Conservation (phyloP, 2,329 filamentous ascomycete genomes). For the Helotiales sp. region DNA sequence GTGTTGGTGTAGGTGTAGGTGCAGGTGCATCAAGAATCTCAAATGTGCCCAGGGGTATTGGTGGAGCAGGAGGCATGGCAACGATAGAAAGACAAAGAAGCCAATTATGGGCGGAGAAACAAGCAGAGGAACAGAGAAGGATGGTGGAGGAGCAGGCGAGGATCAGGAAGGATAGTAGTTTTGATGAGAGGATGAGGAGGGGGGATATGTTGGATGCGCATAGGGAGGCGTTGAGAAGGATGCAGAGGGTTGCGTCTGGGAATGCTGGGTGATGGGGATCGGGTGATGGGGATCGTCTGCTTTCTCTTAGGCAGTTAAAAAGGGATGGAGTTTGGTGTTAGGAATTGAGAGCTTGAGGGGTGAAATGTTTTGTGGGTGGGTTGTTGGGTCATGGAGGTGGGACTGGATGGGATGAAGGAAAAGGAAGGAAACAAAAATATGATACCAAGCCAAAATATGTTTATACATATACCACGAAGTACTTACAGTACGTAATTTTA, state of each 20-base stretch:
- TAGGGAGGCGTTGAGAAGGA: slow-evolving; percentile 73
- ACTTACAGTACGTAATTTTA: no score
- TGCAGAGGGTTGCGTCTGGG: slow-evolving; percentile 55
- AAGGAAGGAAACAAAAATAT: no score
- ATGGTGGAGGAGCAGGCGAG: slow-evolving; percentile 57
- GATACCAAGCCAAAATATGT: no score
- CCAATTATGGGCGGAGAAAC: slow-evolving; percentile 56
- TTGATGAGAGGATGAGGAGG: slow-evolving; percentile 75
- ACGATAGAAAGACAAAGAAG: slow-evolving; percentile 55
- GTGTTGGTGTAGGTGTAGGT: background rate
- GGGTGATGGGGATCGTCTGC: background rate
- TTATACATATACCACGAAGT: no score
- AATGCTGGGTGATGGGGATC: slow-evolving; percentile 1
- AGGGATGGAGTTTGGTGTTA: no score
- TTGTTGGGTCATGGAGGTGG: no score
- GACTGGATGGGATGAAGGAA: no score
- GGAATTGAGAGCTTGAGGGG: no score
- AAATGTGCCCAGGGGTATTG: slow-evolving; percentile 1
- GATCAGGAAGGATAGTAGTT: slow-evolving; percentile 59
- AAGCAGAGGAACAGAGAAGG: slow-evolving; percentile 56
- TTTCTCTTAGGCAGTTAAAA: no score
- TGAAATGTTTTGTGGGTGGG: no score
- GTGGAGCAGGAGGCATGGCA: background rate
- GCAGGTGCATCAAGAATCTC: no score
- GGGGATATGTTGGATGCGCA: slow-evolving; percentile 76